Base-by-base conservation (phyloP, 2,329 filamentous ascomycete genomes). In the Madurella fahalii region DNA sequence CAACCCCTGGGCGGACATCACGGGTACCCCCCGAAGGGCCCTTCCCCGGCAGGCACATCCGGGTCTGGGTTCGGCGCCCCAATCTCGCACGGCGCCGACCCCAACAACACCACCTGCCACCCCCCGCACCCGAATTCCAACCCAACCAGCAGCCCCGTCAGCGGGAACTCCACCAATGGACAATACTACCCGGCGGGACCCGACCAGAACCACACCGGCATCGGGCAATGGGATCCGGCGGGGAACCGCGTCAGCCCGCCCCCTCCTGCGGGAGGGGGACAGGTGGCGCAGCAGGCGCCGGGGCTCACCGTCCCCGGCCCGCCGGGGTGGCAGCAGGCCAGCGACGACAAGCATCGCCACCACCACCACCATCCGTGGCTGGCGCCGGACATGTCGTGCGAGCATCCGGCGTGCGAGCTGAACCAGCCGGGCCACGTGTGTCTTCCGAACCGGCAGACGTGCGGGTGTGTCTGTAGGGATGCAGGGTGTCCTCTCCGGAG, bases 291-390 rank as follows among this genome's bases (percentile, higher is more conserved):
- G 31, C 30, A 20, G 31, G 44, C 37, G 16, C 31, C 51, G 16
- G 47, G 47, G 12, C 54, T 58, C 47, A 53, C 47, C 40, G 32
- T 58, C n/a, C 55, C 55, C 5, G 44, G 51, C 11, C 41, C 52
- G 15, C 55, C 47, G 17, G 39, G 31, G 5, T 17, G 40, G 9
- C 37, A 34, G 18, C 51, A 54, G 42, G 30, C 47, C 30, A 32
- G 44, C 34, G 15, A n/a, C n/a, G 15, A 17, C 13, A 9, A 56
- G 34, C 7, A 34, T 12, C 7, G 31, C 34, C 9, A 50, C 13
- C 55, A 58, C 18, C 55, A 60, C 39, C 55, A 60, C 47, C 58
- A 60, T 32, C 31, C 47, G 13, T 60, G 58, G 55, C 42, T 60
- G 40, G 47, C 55, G 2, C 58, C 55, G 2, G 52, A 58, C 41